phyloP scores from a whole-genome alignment of 805 yeast genomes.

The Zygosaccharomyces gambellarensis region DNA sequence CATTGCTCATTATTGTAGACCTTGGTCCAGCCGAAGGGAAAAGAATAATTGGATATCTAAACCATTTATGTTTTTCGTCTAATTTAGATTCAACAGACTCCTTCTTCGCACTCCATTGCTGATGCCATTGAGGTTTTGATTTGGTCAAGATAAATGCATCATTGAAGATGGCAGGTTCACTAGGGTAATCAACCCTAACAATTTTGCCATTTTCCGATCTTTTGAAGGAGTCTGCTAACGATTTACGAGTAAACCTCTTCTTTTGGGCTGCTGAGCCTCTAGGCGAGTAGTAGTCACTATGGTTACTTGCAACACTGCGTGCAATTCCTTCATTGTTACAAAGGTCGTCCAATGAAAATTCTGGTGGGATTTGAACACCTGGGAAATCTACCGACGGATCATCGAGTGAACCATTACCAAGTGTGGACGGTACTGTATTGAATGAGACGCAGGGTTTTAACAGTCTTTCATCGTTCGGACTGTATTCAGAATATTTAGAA shows the following conservation, averaged over 20 bases:
- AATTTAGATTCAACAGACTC: conserved; percentile 18
- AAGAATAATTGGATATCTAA: conserved; percentile 22
- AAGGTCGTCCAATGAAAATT: conserved; percentile 33
- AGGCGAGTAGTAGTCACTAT: conserved; percentile 16
- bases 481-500: background rate
- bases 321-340: conserved; percentile 31
- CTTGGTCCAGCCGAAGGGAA: conserved; percentile 11
- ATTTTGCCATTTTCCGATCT: conserved; percentile 31
- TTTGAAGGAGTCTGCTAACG: conserved; percentile 18
- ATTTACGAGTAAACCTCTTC: conserved; percentile 2
- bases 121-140: conserved; percentile 21
- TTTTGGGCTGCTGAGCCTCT: conserved; percentile 16
- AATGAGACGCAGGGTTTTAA: conserved; percentile 32
- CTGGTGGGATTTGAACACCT: conserved; percentile 27
- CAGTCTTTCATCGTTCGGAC: background rate
- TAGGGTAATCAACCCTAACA: conserved; percentile 35
- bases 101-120: conserved; percentile 22
- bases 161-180: conserved; percentile 29
- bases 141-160: conserved; percentile 32
- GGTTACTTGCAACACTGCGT: conserved; percentile 3
- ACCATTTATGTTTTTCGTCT: conserved; percentile 16
- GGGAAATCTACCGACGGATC: conserved; percentile 22
- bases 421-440: conserved; percentile 32
- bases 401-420: conserved; percentile 19
- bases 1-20: conserved; percentile 12